phyloP scores from a whole-genome alignment of 495 filamentous ascomycete genomes.

The Aspergillus olivimuriae region DNA sequence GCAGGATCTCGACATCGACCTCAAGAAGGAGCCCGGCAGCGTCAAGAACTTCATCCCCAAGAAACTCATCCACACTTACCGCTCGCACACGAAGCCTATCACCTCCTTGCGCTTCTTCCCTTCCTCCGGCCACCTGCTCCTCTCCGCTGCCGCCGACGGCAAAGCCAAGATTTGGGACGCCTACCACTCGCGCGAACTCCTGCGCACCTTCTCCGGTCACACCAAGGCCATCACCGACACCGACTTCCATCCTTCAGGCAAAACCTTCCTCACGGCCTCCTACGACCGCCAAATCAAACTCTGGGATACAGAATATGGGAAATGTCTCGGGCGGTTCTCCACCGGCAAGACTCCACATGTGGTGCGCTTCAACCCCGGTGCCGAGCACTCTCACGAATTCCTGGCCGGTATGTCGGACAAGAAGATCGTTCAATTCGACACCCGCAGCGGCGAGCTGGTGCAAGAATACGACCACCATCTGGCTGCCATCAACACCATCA shows the following conservation, averaged over 20 bases:
- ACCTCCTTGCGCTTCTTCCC: constrained; percentile 87
- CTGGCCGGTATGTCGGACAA: constrained; percentile 96
- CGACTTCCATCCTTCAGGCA: constrained; percentile 77
- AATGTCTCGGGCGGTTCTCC: constrained; percentile 77
- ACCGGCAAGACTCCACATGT: constrained; percentile 94
- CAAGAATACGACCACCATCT: constrained; percentile 99
- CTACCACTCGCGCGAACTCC: constrained; percentile 78
- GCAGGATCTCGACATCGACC: constrained; percentile 87
- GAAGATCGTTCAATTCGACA: constrained; percentile 97
- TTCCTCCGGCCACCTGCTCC: constrained; percentile 73
- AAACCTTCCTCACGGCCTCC: constrained; percentile 80
- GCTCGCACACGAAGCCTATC: constrained; percentile 77
- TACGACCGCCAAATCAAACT: constrained; percentile 94
- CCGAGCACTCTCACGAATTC: constrained; percentile 79
- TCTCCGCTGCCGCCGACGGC: constrained; percentile 79
- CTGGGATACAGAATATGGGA: constrained; percentile 95
- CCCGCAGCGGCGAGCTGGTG: constrained; percentile 71
- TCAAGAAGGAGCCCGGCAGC: constrained; percentile 71
- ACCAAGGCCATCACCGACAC: constrained; percentile 85
- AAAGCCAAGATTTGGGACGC: constrained; percentile 95
- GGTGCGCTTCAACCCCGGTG: constrained; percentile 80
- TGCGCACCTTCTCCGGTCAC: constrained; percentile 87
- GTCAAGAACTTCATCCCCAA: constrained; percentile 88
- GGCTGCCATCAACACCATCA: constrained; percentile 95
- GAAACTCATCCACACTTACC: constrained; percentile 86